Evolutionary conservation across 78 protist species (phyloP), one percentile per base, ranked within the genome.

Genomic region (Corallochytrium limacisporum): DNA sequence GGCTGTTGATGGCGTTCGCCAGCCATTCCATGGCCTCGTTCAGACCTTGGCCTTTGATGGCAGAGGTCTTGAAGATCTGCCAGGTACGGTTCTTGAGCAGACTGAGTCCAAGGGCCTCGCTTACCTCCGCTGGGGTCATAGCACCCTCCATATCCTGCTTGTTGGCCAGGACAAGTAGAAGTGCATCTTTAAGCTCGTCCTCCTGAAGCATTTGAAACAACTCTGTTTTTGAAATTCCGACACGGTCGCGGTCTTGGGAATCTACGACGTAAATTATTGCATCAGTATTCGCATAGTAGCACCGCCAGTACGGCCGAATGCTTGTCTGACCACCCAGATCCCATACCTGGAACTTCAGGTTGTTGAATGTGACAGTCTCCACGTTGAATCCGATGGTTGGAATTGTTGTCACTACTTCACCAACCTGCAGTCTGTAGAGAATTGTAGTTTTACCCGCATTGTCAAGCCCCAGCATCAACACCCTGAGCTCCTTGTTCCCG

Each of bases 351-450:
- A 92, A 92, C 47, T 77, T 83, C 31, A 91, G 44, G 65, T 87
- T 83, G 40, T 95, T 85, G 88, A 88, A 89, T 13, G 69, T 60
- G 13, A 95, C 86, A 0, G 88, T 83, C 63, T 95, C 98, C 37
- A 95, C 91, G 67, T 92, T 92, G 79, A 94, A 94, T 0, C 98
- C 98, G 40, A 91, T 80, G 15, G 96, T 88, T 76, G 77, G 92
- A 44, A 81, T 81, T 20, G 92, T 87, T 1, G 84, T 81, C 47
- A 87, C 78, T 1, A 81, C 89, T 44, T 87, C 89, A 15, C 92
- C 92, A 65, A 79, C 68, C 29, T 87, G 92, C 48, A 83, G 33
- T 51, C 65, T 10, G 38, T 69, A 69, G 20, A 69, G 66, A 35
- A 69, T 60, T 15, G 75, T 69, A 2, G 75, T 69, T 44, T 82